Evolutionary conservation across 441 rosid species (phyloP), one percentile per base, ranked within the genome.

Genomic region (Pelargonium citronellum): DNA sequence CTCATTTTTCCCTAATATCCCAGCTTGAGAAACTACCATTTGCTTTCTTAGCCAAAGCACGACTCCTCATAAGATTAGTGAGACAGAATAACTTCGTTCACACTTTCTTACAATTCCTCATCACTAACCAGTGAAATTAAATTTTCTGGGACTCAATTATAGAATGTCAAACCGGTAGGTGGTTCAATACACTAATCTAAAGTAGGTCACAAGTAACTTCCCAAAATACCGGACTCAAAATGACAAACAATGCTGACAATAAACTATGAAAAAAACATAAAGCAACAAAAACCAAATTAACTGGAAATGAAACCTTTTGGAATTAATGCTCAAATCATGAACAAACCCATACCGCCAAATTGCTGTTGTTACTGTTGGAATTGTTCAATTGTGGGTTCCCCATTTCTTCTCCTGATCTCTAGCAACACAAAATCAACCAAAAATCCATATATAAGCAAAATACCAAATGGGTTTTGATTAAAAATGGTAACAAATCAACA

Each of bases 391-490:
- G 75, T 22, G 73, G 78, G 76, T 77, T 79, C 70, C 79, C 89
- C 90, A 86, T 83, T 10, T 75, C 66, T 62, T 80, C 83, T 72
- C 62, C 47, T 53, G 83, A 76, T 82, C 71, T 77, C 92, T 89
- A 64, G 41, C 64, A 78, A 70, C 67, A 55, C 24, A 72, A 73
- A 53, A 53, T 22, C 51, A 66, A 66, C 34, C 60, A 53, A 80
- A 67, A 68, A 49, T n/a, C 13, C n/a, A 70, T 22, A 12, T 34
- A 10, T 0, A 39, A 71, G 69, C 44, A 53, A 27, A 37, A 74
- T 1, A 55, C 39, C 64, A 71, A 5, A 67, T n/a, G 55, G 61
- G 66, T 27, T 20, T n/a, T 8, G 30, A 34, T 20, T 3, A 51
- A 74, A 51, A 51, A 51, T 5, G 19, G 19, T n/a, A 49, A 6